Evolutionary conservation across 2,329 filamentous ascomycete genomes (phyloP).

Genomic region (Beauveria medogensis): DNA sequence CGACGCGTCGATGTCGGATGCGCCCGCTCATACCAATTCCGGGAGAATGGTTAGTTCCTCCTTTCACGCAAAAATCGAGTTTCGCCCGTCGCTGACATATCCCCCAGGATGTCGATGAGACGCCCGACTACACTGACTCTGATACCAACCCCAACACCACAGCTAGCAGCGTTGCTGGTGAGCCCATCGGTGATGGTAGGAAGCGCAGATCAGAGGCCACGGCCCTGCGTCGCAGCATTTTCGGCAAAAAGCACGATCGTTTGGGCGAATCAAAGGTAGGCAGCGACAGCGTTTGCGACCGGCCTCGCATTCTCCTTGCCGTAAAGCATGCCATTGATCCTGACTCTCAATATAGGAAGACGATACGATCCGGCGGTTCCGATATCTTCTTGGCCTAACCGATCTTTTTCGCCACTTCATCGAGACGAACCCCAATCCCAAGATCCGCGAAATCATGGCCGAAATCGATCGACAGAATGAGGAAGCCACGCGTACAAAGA

Average conservation of each 20-base stretch:
- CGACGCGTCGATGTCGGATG: constrained; percentile 58
- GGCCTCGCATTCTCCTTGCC: neutral
- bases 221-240: constrained; percentile 81
- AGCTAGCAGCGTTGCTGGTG: constrained; percentile 80
- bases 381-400: constrained; percentile 88
- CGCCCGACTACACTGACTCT: constrained; percentile 58
- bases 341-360: constrained; percentile 57
- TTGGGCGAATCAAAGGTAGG: constrained; percentile 85
- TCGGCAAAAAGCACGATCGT: constrained; percentile 89
- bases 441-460: constrained; percentile 85
- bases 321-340: neutral
- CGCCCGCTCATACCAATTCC: constrained; percentile 35
- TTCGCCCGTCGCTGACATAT: neutral
- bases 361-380: constrained; percentile 88
- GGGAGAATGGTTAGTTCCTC: constrained; percentile 42
- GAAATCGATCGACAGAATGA: constrained; percentile 92
- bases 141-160: constrained; percentile 61
- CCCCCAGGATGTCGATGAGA: constrained; percentile 54
- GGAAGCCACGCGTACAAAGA: constrained; percentile 62
- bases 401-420: constrained; percentile 99
- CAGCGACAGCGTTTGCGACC: neutral
- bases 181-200: constrained; percentile 64
- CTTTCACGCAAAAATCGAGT: neutral
- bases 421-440: constrained; percentile 91
- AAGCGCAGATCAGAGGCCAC: constrained; percentile 81